Base-by-base conservation (phyloP, 2,329 filamentous ascomycete species). In the Colletotrichum magnum region DNA sequence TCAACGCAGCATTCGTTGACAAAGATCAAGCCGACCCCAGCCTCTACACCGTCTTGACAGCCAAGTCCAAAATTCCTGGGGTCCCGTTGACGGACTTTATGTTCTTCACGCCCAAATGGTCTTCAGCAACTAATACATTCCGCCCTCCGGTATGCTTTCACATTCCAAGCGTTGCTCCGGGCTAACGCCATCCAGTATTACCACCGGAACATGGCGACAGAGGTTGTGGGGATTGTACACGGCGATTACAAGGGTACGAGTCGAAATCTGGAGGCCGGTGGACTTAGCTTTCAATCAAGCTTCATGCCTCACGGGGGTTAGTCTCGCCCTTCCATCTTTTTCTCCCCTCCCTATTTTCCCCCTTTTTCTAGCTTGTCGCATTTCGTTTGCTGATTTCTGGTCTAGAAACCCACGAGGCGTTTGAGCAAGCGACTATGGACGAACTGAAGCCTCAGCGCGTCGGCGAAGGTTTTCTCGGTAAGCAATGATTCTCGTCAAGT, bases 1-100 rank as follows among this genome's bases (percentile, higher is more conserved):
- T 90, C 85, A 82, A 85, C 80, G 77, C 86, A 80, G 88, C 89
- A 60, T 83, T 82, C 65, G 85, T 89, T 62, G 87, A 86, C 12
- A 86, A 84, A 73, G 89, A 91, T 76, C 89, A 91, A 73, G 88
- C 88, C 0, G 89, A 91, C 71, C 89, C 89, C 0, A 88, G 84
- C 45, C 85, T 90, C 69, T 90, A 86, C 77, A 89, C 86, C 0
- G 89, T 91, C 5, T 80, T 90, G 6, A 90, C 88, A 1, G 87
- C 87, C 13, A 87, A 84, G 58, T 88, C 86, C 39, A 84, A 80
- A 43, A 82, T 83, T 65, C 81, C 84, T 0, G 85, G 86, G 7
- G 87, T 87, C 0, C 84, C 87, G 10, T 79, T 87, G 4, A 87
- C 86, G 0, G 89, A 91, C 77, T 90, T 91, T 72, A 85, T 90